Percentiles rank a stretch among this genome's conserved stretches.
phyloP scores from a whole-genome alignment of 2,329 filamentous ascomycete species.

The Venturia asperata region DNA sequence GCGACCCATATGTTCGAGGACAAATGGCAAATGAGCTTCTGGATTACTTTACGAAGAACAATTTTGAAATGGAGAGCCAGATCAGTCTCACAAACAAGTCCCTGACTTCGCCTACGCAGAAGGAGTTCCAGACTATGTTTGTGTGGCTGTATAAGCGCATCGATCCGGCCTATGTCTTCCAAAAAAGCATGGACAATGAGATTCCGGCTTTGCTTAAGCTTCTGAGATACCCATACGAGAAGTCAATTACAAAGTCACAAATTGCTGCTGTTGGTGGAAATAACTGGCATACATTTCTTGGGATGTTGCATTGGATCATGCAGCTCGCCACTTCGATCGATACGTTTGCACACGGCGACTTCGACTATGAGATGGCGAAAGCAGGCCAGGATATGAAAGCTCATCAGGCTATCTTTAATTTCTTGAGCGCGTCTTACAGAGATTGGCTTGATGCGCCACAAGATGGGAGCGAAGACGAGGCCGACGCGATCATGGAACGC shows the following conservation, averaged over 20 bases:
- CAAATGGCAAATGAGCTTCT: constrained; percentile 82
- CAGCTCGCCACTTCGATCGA: constrained; percentile 92
- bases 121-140: constrained; percentile 97
- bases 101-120: constrained; percentile 89
- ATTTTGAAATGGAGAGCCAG: constrained; percentile 98
- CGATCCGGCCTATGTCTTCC: constrained; percentile 86
- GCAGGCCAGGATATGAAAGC: constrained; percentile 79
- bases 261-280: constrained; percentile 91
- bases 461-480: constrained; percentile 68
- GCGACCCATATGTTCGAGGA: constrained; percentile 70
- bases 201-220: constrained; percentile 90
- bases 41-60: constrained; percentile 86
- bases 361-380: constrained; percentile 85
- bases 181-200: constrained; percentile 91
- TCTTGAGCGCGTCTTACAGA: constrained; percentile 80
- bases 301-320: constrained; percentile 98
- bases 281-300: constrained; percentile 94
- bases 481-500: constrained; percentile 75
- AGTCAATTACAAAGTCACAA: constrained; percentile 92
- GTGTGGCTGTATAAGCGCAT: constrained; percentile 96
- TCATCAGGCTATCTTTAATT: constrained; percentile 91
- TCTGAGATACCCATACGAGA: constrained; percentile 88
- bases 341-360: constrained; percentile 66
- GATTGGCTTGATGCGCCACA: constrained; percentile 83
- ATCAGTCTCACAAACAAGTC: constrained; percentile 85